Evolutionary conservation across 345 rosid genomes (phyloP).

Genomic region (Kandelia obovata): DNA sequence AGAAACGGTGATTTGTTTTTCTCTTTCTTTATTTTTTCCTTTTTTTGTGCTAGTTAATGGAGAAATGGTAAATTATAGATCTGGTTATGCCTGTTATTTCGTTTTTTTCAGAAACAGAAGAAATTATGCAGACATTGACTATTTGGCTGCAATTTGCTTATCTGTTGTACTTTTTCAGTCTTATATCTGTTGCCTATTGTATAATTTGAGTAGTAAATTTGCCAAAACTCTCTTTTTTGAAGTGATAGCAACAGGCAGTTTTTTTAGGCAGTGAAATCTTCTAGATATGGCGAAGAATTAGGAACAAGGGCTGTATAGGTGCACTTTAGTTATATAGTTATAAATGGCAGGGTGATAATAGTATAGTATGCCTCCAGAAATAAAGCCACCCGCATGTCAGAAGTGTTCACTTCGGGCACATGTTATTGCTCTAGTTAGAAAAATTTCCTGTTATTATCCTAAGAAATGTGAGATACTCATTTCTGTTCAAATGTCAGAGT

Average conservation of each 20-base stretch:
- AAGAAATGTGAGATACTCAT: neutral
- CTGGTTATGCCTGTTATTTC: too few species aligned
- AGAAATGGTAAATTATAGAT: too few species aligned
- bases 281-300: neutral
- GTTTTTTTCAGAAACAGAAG: too few species aligned
- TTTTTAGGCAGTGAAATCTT: neutral
- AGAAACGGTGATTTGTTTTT: slow-evolving; percentile 78
- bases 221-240: neutral
- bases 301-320: neutral
- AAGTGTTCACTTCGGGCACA: too few species aligned
- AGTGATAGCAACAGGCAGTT: neutral
- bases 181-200: too few species aligned
- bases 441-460: neutral
- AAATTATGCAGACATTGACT: too few species aligned
- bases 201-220: too few species aligned
- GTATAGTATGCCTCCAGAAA: neutral
- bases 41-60: neutral
- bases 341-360: neutral
- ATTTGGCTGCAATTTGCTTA: too few species aligned
- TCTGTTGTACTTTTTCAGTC: too few species aligned
- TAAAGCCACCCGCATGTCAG: too few species aligned
- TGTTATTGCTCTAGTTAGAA: neutral
- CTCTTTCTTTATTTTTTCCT: neutral
- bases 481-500: too few species aligned
- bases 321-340: neutral